These are phyloP conservation scores for Clarireedia paspali DNA, from an alignment of 2,329 filamentous ascomycete genomes.

Conservation along the genomic window DNA sequence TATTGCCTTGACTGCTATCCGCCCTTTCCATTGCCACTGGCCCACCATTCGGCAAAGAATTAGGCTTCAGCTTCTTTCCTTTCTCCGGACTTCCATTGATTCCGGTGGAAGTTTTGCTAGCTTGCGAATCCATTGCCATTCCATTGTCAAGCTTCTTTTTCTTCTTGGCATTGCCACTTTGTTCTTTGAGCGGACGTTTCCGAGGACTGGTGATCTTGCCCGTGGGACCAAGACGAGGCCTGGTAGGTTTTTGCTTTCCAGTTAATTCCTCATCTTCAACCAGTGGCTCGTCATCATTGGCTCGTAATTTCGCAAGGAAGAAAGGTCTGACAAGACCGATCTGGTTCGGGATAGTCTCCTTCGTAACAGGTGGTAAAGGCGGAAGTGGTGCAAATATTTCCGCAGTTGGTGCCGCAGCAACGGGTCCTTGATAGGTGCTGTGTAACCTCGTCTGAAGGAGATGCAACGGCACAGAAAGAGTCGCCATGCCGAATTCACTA, in stretches of 20 bases:
- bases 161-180: conserved; percentile 78
- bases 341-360: conserved; percentile 68
- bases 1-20: conserved; percentile 46
- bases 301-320: conserved; percentile 82
- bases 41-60: conserved; percentile 19
- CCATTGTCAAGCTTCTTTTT: conserved; percentile 68
- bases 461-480: conserved; percentile 86
- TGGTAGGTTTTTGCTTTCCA: conserved; percentile 67
- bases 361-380: conserved; percentile 68
- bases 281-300: conserved; percentile 73
- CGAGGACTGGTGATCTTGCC: conserved; percentile 83
- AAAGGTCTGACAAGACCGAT: conserved; percentile 87
- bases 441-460: conserved; percentile 87
- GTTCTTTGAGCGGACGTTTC: conserved; percentile 75
- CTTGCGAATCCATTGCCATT: conserved; percentile 28
- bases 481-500: conserved; percentile 79
- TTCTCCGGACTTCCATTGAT: conserved; percentile 34
- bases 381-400: conserved; percentile 54
- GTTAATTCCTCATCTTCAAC: conserved; percentile 94
- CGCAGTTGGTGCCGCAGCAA: conserved; percentile 49
- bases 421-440: conserved; percentile 66
- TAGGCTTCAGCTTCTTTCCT: conserved; percentile 44
- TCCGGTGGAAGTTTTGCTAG: conserved; percentile 20
- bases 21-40: conserved; percentile 46
- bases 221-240: conserved; percentile 58